phyloP scores from a whole-genome alignment of 2,329 filamentous ascomycete species.

The Venturia oleaginea region DNA sequence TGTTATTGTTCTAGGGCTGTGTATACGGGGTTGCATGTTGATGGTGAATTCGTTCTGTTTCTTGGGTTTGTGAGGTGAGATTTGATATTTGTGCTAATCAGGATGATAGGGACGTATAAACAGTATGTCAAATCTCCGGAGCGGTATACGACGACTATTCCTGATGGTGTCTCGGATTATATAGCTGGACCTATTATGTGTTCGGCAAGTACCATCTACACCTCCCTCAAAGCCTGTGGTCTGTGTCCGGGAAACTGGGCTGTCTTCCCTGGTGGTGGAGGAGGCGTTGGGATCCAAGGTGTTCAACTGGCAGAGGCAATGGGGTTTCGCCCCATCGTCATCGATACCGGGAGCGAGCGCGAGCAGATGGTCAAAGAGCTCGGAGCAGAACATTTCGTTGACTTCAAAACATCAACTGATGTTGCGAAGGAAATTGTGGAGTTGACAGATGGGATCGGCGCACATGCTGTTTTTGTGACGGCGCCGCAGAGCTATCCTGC shows the following conservation, averaged over 20 bases:
- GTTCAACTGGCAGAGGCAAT: constrained; percentile 44
- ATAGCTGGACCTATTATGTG: constrained; percentile 41
- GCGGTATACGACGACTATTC: constrained; percentile 32
- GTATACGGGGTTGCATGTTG: constrained; percentile 20
- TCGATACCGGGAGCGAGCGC: constrained; percentile 44
- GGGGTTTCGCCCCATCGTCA: constrained; percentile 47
- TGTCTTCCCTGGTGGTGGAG: constrained; percentile 31
- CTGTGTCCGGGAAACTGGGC: constrained; percentile 34
- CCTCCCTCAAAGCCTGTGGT: constrained; percentile 32
- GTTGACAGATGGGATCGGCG: constrained; percentile 38
- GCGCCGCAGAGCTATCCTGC: constrained; percentile 28
- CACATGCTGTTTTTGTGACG: constrained; percentile 36
- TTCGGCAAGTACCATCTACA: constrained; percentile 37
- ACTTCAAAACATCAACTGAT: constrained; percentile 38
- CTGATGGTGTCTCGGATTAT: constrained; percentile 32
- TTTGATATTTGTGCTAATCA: background rate
- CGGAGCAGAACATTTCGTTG: constrained; percentile 49
- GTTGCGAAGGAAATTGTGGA: constrained; percentile 36
- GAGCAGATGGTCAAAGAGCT: constrained; percentile 37
- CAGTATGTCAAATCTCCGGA: constrained; percentile 38
- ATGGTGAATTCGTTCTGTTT: background rate
- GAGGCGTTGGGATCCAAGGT: constrained; percentile 37
- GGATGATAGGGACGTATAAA: constrained; percentile 32
- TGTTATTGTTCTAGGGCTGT: constrained; percentile 25
- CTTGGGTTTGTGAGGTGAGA: background rate